Evolutionary conservation across 1,139 yeast genomes (phyloP), one percentile per base, ranked within the genome.

Genomic region (Chernovozyma aurita): DNA sequence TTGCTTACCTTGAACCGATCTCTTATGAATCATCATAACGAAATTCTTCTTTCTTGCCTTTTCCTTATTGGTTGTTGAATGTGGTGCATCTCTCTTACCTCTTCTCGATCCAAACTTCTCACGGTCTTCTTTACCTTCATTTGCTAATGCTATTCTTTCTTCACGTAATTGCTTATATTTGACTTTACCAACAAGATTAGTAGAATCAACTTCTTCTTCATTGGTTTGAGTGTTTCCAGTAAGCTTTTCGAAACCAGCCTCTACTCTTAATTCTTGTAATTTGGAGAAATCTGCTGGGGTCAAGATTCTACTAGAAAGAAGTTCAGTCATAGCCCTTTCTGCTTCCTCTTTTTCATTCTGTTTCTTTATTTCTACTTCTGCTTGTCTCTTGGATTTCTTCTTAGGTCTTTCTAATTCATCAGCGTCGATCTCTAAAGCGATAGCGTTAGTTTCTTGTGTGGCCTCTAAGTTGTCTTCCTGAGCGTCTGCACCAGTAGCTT

Each of bases 281-380:
- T 90, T 90, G 47, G 95, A 95, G 58, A 90, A 92, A 67, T 92
- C 98, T 0, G 97, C 97, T 18, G 98, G 98, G 0, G 98, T 92
- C 48, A 92, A 73, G 42, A 92, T 85, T 47, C 87, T 76, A 14
- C 81, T 68, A 2, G 90, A 69, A 29, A 94, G 80, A 31, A 88
- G 55, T 38, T 81, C 81, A 43, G 70, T 66, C 61, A 82, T 71
- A 1, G 82, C 82, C 34, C 62, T 52, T 42, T 67, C 62, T 26
- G 53, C 50, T n/a, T 32, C 48, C 28, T 40, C 46, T 28, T 38
- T 40, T 14, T 38, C 43, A 18, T 44, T 41, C 22, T 63, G 38
- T 18, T 13, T 24, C 33, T 36, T 36, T 15, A 21, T 62, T 9
- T 35, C 41, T 34, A 60, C 70, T 4, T 67, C 42, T 32, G 48